These are phyloP conservation scores for Ceriops tagal DNA, from an alignment of 345 rosid genomes.

Conservation along the genomic window DNA sequence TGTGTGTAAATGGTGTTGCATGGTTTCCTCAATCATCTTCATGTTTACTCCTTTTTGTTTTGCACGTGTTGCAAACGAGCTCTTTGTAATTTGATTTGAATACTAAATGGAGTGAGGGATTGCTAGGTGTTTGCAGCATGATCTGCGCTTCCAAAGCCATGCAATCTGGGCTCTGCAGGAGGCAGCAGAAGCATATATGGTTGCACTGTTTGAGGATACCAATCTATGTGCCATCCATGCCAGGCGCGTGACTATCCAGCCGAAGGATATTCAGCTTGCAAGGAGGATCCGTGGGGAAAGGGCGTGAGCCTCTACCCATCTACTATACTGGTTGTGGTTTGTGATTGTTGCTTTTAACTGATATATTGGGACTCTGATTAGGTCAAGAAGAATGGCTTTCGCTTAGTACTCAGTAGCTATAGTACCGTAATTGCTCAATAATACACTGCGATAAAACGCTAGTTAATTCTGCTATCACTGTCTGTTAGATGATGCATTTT, in stretches of 20 bases:
- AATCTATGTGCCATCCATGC: constrained; percentile 5
- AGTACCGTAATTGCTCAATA: no score
- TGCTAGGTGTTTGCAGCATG: neutral
- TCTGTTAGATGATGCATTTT: neutral
- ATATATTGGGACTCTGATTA: no score
- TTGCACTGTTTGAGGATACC: constrained; percentile 5
- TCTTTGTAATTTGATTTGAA: no score
- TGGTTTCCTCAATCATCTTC: neutral
- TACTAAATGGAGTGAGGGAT: no score
- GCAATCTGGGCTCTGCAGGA: constrained; percentile 6
- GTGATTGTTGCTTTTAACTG: neutral
- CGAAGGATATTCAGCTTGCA: neutral
- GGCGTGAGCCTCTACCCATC: neutral
- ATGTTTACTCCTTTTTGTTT: neutral
- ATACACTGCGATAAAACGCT: neutral
- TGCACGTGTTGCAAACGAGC: no score
- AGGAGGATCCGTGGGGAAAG: neutral
- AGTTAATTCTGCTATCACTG: neutral
- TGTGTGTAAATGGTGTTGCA: neutral
- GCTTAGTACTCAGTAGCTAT: no score
- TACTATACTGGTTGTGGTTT: neutral
- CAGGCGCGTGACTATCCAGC: neutral
- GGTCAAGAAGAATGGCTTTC: no score
- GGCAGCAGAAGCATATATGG: constrained; percentile 4
- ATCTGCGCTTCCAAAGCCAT: constrained; percentile 10